Percentiles rank a stretch among this genome's conserved stretches.
Conservation (phyloP, 257 asterid species). For the Petrea volubilis region DNA sequence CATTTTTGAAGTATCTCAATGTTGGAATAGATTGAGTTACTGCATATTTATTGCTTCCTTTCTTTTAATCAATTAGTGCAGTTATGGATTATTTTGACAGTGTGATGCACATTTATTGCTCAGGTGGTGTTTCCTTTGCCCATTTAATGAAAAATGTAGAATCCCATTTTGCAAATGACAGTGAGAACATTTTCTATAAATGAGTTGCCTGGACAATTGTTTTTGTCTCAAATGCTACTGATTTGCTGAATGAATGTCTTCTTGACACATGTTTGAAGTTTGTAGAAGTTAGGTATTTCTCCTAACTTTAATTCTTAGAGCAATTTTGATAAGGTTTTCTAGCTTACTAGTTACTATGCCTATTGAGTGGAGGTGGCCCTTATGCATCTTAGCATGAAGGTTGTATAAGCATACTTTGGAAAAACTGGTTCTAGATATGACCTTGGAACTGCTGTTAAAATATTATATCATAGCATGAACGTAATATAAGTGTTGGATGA, state of each 20-base stretch:
- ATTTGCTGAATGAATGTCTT: not conserved
- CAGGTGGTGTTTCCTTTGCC: conserved; percentile 4
- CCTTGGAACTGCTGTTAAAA: too few species aligned
- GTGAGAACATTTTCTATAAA: not conserved
- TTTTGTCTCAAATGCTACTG: not conserved
- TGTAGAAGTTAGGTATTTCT: not conserved
- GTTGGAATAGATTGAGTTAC: not conserved
- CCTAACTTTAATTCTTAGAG: not conserved
- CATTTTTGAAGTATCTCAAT: not conserved
- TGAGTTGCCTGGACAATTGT: not conserved
- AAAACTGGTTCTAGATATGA: too few species aligned
- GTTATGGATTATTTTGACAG: too few species aligned
- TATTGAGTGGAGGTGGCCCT: too few species aligned
- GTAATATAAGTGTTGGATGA: too few species aligned
- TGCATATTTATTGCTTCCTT: not conserved
- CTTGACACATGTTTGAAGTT: not conserved
- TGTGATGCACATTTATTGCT: not conserved
- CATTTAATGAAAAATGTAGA: not conserved
- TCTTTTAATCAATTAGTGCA: too few species aligned
- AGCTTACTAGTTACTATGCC: too few species aligned
- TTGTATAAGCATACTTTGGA: too few species aligned
- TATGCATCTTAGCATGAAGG: too few species aligned
- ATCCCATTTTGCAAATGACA: not conserved
- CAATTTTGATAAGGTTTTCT: not conserved
- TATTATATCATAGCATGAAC: too few species aligned